A percentile compares a stretch with the other conserved stretches of the same genome.
Conservation (phyloP, 441 rosid species). For the Euphorbia corollata region DNA sequence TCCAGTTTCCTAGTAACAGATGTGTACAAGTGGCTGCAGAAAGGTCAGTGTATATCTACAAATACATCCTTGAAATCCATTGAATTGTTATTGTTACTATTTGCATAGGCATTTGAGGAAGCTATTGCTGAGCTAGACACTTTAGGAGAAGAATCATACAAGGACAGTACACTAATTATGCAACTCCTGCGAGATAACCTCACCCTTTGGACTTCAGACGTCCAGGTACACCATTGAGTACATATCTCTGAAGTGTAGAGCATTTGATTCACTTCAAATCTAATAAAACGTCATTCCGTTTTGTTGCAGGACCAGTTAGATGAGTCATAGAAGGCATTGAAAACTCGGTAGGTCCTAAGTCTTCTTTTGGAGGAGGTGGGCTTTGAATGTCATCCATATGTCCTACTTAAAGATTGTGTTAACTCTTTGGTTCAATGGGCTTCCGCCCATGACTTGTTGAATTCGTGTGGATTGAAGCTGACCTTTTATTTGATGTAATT, state of each 20-base stretch:
- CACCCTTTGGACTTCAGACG: conserved; percentile 86
- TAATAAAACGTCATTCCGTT: neutral
- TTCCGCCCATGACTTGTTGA: conserved; percentile 19
- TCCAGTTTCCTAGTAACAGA: neutral
- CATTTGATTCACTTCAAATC: neutral
- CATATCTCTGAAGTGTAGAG: neutral
- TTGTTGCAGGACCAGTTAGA: conserved; percentile 62
- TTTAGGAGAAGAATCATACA: conserved; percentile 78
- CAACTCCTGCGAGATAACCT: conserved; percentile 83
- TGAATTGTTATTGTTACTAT: conserved; percentile 3
- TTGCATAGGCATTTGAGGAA: conserved; percentile 70
- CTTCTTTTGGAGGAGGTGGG: conserved; percentile 56
- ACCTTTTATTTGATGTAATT: conserved; percentile 21
- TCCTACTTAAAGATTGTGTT: conserved; percentile 25
- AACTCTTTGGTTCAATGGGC: conserved; percentile 16
- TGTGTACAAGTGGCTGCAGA: neutral
- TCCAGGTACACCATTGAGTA: conserved; percentile 38
- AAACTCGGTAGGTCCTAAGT: conserved; percentile 26
- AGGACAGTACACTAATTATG: conserved; percentile 89
- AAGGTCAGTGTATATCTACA: neutral
- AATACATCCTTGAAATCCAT: neutral
- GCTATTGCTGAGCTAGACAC: conserved; percentile 86
- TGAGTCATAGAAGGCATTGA: conserved; percentile 44
- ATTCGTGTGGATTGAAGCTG: conserved; percentile 18
- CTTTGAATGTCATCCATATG: conserved; percentile 57